phyloP scores from a whole-genome alignment of 176 grass and related monocot genomes.

The Ananas comosus region DNA sequence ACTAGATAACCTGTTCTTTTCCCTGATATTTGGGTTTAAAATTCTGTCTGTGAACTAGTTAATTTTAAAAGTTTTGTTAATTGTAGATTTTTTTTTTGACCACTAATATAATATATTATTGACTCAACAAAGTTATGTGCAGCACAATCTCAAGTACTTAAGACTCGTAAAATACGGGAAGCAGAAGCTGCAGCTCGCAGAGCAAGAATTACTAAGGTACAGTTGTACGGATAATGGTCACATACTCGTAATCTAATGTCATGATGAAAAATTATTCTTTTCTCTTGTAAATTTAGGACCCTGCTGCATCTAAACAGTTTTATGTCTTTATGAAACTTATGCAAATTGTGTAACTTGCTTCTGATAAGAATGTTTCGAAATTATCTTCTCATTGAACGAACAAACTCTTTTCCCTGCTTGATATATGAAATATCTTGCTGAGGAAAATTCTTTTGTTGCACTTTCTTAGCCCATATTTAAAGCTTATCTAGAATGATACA shows the following conservation, averaged over 20 bases:
- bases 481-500: neutral
- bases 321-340: neutral
- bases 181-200: conserved; percentile 71
- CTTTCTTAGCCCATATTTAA: neutral
- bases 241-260: conserved; percentile 4
- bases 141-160: conserved; percentile 67
- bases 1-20: neutral
- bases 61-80: neutral
- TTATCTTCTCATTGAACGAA: neutral
- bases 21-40: neutral
- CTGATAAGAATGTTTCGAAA: neutral
- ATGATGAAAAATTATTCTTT: conserved; percentile 1
- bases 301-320: neutral
- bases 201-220: conserved; percentile 73
- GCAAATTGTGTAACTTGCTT: neutral
- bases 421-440: neutral
- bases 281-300: neutral
- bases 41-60: neutral
- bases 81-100: neutral
- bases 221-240: neutral
- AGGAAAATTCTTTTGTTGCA: neutral
- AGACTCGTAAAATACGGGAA: conserved; percentile 85
- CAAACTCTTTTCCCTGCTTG: neutral
- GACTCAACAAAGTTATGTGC: conserved; percentile 15
- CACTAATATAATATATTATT: conserved; percentile 8